Evolutionary conservation across 108 stramenopile species (phyloP), one percentile per base, ranked within the genome.

Genomic region (Nannochloropsis gaditana): DNA sequence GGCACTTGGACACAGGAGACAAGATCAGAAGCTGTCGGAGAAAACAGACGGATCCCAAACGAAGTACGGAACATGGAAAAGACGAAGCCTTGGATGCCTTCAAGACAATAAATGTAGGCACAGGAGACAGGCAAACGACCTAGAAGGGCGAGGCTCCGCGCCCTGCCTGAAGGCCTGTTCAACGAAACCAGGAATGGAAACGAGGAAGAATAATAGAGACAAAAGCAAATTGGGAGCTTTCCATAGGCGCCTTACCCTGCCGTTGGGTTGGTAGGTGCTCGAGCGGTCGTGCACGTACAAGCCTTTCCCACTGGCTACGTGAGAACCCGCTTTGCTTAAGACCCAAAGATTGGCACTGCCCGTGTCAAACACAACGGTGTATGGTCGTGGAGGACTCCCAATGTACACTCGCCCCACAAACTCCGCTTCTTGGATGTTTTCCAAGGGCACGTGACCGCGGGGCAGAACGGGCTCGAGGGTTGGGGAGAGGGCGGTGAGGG

Each of bases 251-350:
- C 59, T 73, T 73, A 73, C 59, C 59, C n/a, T 73, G 19, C 59
- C 59, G n/a, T 73, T 73, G 59, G 59, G 59, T n/a, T 73, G 59
- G 59, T 73, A 73, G 19, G 59, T 73, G 59, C 59, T 73, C 59
- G 59, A 73, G 59, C 59, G 59, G n/a, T 73, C 59, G n/a, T 73
- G 59, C 59, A 73, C 59, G n/a, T 73, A 73, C 59, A n/a, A 15
- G 5, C 59, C 59, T n/a, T 73, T 73, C 19, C 59, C 59, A 73
- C 3, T 73, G 3, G 59, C 19, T 2, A 73, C 59, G 3, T 73
- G 59, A 4, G 59, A n/a, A n/a, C 59, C 59, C 59, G 15, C 59
- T n/a, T 73, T 73, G 59, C 59, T 73, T 6, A 73, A n/a, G 19
- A 73, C 59, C 59, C 59, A 73, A 1, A 73, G 59, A 8, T 73